Conservation (phyloP, 768 basidiomycete species). For the Suillus clintonianus region DNA sequence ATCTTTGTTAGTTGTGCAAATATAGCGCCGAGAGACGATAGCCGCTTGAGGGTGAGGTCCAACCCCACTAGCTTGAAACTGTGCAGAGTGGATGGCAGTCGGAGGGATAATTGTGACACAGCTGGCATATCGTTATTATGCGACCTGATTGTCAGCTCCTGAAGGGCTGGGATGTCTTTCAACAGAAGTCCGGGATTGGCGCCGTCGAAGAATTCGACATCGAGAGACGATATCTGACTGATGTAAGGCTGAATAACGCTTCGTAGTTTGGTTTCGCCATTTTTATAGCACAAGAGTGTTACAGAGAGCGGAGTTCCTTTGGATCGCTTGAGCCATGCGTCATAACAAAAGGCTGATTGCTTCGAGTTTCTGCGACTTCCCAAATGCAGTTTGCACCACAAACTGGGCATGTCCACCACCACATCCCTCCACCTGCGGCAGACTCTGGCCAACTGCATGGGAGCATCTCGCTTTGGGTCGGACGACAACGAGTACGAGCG, state of each 20-base stretch:
- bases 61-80: conserved; percentile 15
- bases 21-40: conserved; percentile 14
- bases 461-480: conserved; percentile 22
- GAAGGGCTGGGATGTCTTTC: conserved; percentile 17
- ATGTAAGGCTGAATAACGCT: conserved; percentile 18
- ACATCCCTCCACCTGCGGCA: conserved; percentile 45
- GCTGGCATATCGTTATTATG: background rate
- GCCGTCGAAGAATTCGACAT: conserved; percentile 11
- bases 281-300: conserved; percentile 5
- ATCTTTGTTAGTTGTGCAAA: conserved; percentile 18
- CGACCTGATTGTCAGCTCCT: conserved; percentile 16
- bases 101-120: too few species aligned
- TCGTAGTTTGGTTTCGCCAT: background rate
- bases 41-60: background rate
- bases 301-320: conserved; percentile 18
- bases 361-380: conserved; percentile 6
- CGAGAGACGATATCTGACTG: conserved; percentile 3
- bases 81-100: conserved; percentile 7
- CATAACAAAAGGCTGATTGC: conserved; percentile 14
- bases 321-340: conserved; percentile 13
- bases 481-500: conserved; percentile 15
- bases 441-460: conserved; percentile 41
- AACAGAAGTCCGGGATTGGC: conserved; percentile 15
- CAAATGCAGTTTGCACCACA: conserved; percentile 48
- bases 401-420: conserved; percentile 38